These are phyloP conservation scores for Verticillium tricorpus DNA, from an alignment of 2,329 filamentous ascomycete genomes.

Conservation along the genomic window DNA sequence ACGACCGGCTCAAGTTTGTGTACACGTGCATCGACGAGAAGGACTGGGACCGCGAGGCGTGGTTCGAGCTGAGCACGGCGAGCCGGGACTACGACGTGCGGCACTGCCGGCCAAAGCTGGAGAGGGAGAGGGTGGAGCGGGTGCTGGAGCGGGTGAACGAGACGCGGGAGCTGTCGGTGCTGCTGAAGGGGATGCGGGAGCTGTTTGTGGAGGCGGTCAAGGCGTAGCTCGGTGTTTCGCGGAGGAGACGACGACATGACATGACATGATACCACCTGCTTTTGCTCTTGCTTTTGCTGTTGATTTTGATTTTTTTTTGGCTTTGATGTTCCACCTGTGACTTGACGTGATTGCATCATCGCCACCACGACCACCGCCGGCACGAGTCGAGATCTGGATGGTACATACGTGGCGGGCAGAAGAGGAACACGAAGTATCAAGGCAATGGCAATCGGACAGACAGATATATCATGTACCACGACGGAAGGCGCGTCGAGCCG, in stretches of 20 bases:
- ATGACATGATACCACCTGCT: not conserved
- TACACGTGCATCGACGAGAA: slow-evolving; percentile 83
- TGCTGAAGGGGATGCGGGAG: slow-evolving; percentile 80
- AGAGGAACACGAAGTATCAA: no score
- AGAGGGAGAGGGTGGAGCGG: slow-evolving; percentile 70
- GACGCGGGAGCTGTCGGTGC: slow-evolving; percentile 62
- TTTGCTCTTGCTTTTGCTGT: not conserved
- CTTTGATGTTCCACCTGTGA: no score
- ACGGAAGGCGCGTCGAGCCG: no score
- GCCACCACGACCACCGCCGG: no score
- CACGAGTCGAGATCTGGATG: no score
- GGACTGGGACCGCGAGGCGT: slow-evolving; percentile 84
- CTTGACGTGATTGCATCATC: no score
- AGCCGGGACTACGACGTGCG: slow-evolving; percentile 81
- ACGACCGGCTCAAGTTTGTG: slow-evolving; percentile 84
- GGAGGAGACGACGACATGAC: not conserved
- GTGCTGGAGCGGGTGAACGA: slow-evolving; percentile 80
- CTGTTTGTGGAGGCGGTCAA: slow-evolving; percentile 67
- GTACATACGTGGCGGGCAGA: no score
- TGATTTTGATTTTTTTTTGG: no score
- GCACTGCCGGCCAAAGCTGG: slow-evolving; percentile 76
- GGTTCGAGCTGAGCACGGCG: slow-evolving; percentile 85
- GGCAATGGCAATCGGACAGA: no score
- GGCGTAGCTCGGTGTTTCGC: slow-evolving; percentile 27
- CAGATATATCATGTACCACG: no score